These are phyloP conservation scores for Metschnikowia noctiluminum DNA, from an alignment of 805 yeast genomes.

Conservation along the genomic window DNA sequence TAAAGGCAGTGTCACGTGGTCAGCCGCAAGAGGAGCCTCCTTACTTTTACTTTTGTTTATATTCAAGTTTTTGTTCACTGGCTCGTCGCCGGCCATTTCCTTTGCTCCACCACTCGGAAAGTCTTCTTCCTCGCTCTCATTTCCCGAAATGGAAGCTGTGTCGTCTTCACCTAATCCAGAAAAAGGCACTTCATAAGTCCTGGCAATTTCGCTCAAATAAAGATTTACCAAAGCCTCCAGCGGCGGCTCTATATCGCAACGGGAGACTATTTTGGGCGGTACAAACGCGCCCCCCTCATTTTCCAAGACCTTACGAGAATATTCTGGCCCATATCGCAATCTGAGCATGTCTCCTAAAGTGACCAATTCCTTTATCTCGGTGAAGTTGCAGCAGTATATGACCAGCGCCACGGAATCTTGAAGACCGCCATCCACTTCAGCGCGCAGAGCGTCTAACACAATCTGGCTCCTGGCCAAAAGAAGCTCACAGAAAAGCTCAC, in stretches of 20 bases:
- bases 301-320: constrained; percentile 51
- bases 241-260: constrained; percentile 71
- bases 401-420: constrained; percentile 72
- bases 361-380: constrained; percentile 71
- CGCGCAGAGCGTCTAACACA: constrained; percentile 42
- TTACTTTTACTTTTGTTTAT: background rate
- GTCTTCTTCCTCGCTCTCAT: constrained; percentile 23
- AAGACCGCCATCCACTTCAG: constrained; percentile 55
- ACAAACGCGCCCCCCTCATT: constrained; percentile 46
- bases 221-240: constrained; percentile 57
- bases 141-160: constrained; percentile 19
- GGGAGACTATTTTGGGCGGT: constrained; percentile 61
- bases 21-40: background rate
- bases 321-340: constrained; percentile 66
- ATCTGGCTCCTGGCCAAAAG: constrained; percentile 70
- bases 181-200: constrained; percentile 72
- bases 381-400: constrained; percentile 64
- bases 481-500: constrained; percentile 81
- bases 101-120: constrained; percentile 21
- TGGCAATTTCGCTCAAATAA: constrained; percentile 77
- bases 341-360: constrained; percentile 60
- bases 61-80: no score
- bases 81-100: constrained; percentile 5
- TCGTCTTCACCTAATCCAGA: constrained; percentile 46
- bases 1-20: background rate